These are phyloP conservation scores for Umbelopsis isabellina DNA, from an alignment of 192 early-diverging fungal species.

Conservation along the genomic window DNA sequence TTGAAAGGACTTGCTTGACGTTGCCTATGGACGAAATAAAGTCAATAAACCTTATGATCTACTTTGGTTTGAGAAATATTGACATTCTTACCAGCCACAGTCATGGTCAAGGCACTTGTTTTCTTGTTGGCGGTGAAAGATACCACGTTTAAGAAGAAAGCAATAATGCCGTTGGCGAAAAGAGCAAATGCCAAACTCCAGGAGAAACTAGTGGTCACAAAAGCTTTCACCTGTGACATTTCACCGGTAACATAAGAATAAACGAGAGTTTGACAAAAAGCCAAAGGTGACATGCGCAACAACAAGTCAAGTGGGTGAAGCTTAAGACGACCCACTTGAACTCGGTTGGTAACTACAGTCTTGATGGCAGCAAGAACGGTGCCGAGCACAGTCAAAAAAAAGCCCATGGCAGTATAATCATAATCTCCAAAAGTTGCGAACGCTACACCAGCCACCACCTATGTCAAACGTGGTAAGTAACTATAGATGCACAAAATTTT, in stretches of 20 bases:
- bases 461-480: constrained; percentile 16
- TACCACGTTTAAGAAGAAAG: constrained; percentile 86
- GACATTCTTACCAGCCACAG: constrained; percentile 56
- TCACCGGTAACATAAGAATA: constrained; percentile 55
- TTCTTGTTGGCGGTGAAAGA: constrained; percentile 87
- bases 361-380: constrained; percentile 69
- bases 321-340: constrained; percentile 66
- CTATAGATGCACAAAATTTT: neutral
- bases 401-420: constrained; percentile 56
- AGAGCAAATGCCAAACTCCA: constrained; percentile 52
- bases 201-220: constrained; percentile 26
- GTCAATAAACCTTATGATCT: neutral
- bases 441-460: constrained; percentile 65
- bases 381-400: constrained; percentile 69
- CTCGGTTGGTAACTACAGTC: constrained; percentile 68
- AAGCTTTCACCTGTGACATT: constrained; percentile 24
- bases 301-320: constrained; percentile 71
- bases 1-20: constrained; percentile 76
- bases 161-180: constrained; percentile 76
- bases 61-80: neutral
- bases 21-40: constrained; percentile 44
- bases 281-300: constrained; percentile 59
- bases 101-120: constrained; percentile 84
- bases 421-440: constrained; percentile 75
- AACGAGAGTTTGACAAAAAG: constrained; percentile 40